phyloP scores from a whole-genome alignment of 805 yeast species.

The Priceomyces melissophilus region DNA sequence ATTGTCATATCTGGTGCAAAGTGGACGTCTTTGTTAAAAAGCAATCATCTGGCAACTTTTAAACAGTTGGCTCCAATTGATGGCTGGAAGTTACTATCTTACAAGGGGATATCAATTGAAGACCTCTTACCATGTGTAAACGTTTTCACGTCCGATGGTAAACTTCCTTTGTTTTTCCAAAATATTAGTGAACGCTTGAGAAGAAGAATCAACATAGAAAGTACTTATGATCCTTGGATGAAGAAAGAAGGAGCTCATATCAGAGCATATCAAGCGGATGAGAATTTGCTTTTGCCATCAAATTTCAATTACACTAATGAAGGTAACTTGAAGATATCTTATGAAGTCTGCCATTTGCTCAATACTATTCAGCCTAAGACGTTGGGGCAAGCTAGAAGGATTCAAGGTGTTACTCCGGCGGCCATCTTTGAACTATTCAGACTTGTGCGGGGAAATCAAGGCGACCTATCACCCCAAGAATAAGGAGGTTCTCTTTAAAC shows the following conservation, averaged over 20 bases:
- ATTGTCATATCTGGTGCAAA: slow-evolving; percentile 49
- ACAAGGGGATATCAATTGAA: slow-evolving; percentile 38
- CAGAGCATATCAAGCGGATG: slow-evolving; percentile 81
- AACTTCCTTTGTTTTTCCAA: slow-evolving; percentile 23
- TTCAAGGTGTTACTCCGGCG: slow-evolving; percentile 94
- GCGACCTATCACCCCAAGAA: slow-evolving; percentile 16
- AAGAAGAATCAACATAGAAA: slow-evolving; percentile 70
- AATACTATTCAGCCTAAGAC: slow-evolving; percentile 81
- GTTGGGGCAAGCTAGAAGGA: slow-evolving; percentile 90
- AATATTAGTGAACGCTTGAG: slow-evolving; percentile 39
- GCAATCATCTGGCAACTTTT: slow-evolving; percentile 48
- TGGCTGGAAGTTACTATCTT: slow-evolving; percentile 72
- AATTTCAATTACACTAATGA: slow-evolving; percentile 59
- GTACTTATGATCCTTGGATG: slow-evolving; percentile 78
- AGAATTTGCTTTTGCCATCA: slow-evolving; percentile 64
- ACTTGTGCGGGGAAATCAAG: slow-evolving; percentile 38
- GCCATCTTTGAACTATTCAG: slow-evolving; percentile 78
- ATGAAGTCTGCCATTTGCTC: slow-evolving; percentile 67
- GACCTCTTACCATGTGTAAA: slow-evolving; percentile 28
- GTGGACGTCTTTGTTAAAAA: slow-evolving; percentile 58
- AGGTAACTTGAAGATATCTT: slow-evolving; percentile 54
- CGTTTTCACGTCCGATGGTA: slow-evolving; percentile 14
- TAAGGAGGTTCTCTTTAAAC: too few species aligned
- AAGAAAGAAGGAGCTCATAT: slow-evolving; percentile 68
- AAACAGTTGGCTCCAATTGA: slow-evolving; percentile 33